A percentile compares a stretch with the other conserved stretches of the same genome.
phyloP scores from a whole-genome alignment of 768 basidiomycete species.

The Rhodocollybia butyracea region DNA sequence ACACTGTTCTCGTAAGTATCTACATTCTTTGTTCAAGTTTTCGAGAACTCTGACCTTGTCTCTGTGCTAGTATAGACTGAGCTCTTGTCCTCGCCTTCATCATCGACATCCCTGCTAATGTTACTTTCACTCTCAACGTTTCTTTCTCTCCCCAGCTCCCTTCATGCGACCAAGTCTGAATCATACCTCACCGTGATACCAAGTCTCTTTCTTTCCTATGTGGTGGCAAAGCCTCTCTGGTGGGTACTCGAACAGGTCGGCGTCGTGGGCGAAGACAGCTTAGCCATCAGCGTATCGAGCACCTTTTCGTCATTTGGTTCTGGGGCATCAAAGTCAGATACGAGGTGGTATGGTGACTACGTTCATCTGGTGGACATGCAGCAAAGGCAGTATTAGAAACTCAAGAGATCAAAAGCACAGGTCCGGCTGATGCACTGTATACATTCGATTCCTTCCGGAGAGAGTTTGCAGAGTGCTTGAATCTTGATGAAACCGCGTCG shows the following conservation, averaged over 20 bases:
- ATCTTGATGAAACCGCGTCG: slow-evolving; percentile 4
- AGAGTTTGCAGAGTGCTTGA: slow-evolving; percentile 45
- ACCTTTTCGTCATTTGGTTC: slow-evolving; percentile 19
- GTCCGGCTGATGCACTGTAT: slow-evolving; percentile 61
- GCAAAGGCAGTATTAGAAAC: slow-evolving; percentile 53
- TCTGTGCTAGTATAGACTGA: slow-evolving; percentile 50
- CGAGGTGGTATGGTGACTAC: slow-evolving; percentile 63
- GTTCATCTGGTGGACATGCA: slow-evolving; percentile 64
- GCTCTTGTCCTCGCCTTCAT: slow-evolving; percentile 35
- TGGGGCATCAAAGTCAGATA: slow-evolving; percentile 35
- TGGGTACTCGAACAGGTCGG: slow-evolving; percentile 84
- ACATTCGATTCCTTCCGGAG: slow-evolving; percentile 56
- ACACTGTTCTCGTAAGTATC: slow-evolving; percentile 68
- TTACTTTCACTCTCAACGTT: slow-evolving; percentile 55
- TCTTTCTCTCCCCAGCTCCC: slow-evolving; percentile 49
- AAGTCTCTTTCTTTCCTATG: slow-evolving; percentile 61
- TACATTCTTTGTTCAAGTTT: background rate
- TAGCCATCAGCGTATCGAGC: slow-evolving; percentile 16
- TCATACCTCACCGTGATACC: slow-evolving; percentile 37
- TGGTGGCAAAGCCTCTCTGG: slow-evolving; percentile 79
- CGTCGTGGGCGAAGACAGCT: slow-evolving; percentile 58
- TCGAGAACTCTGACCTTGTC: background rate
- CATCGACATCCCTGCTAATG: slow-evolving; percentile 13
- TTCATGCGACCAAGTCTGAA: slow-evolving; percentile 64
- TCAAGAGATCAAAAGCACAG: slow-evolving; percentile 38